Conservation (phyloP, 1,284 basidiomycete species). For the Ceratobasidium sp. region DNA sequence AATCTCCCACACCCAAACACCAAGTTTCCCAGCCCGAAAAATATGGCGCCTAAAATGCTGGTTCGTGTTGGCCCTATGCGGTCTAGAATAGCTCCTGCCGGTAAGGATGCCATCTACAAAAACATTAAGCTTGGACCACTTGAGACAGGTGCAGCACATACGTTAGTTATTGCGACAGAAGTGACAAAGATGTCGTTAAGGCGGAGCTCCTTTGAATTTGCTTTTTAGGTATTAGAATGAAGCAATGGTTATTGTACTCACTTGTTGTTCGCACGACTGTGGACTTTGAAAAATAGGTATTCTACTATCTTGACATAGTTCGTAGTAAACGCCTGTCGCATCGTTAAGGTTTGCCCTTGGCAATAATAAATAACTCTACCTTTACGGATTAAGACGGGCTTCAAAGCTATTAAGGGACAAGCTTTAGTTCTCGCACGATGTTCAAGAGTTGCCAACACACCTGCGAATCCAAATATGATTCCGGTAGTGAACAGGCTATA, state of each 20-base stretch:
- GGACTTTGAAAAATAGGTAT: slow-evolving; percentile 23
- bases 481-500: slow-evolving; percentile 47
- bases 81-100: slow-evolving; percentile 55
- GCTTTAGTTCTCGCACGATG: not conserved
- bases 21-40: slow-evolving; percentile 54
- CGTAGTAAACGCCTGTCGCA: slow-evolving; percentile 46
- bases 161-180: slow-evolving; percentile 55
- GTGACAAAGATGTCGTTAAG: slow-evolving; percentile 56
- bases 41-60: slow-evolving; percentile 52
- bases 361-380: slow-evolving; percentile 38
- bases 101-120: slow-evolving; percentile 53
- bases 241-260: not conserved
- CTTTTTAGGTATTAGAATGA: not conserved
- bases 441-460: not conserved
- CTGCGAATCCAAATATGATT: slow-evolving; percentile 50
- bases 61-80: slow-evolving; percentile 53
- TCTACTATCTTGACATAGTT: slow-evolving; percentile 46
- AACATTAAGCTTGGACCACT: not conserved
- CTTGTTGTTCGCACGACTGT: slow-evolving; percentile 34
- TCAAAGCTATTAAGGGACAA: slow-evolving; percentile 46
- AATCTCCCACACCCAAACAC: slow-evolving; percentile 51
- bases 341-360: not conserved
- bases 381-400: slow-evolving; percentile 50
- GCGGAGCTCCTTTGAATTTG: slow-evolving; percentile 40
- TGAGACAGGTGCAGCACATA: slow-evolving; percentile 44